Base-by-base conservation (phyloP, 176 grass and related monocot genomes). In the Oryza brachyantha region DNA sequence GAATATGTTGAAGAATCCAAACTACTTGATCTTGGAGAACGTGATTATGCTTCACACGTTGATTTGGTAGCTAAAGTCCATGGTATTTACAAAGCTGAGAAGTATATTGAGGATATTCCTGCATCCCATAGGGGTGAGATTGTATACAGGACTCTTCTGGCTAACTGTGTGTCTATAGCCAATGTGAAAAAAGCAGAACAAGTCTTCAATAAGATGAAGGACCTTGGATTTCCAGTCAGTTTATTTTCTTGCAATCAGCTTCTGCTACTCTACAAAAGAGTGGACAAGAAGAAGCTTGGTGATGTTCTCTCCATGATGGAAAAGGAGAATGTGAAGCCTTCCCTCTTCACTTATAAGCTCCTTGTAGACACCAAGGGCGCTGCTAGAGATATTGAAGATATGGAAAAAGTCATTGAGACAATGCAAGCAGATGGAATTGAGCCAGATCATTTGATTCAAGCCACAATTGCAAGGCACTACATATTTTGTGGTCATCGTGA, bases 281-380 rank as follows among this genome's bases (percentile, higher is more conserved):
- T 85, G 34, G 86, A 95, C 73, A 89, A 13, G 64, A 95, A 90
- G 69, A 95, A 92, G 81, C 89, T 95, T 13, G 17, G 84, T 50
- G 93, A 95, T 89, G 86, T 92, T 64, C 87, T 95, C 1, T 27
- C 38, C 29, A 84, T 87, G 84, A 95, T 95, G 93, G 89, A 92
- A 68, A 92, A 87, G 75, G 81, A 87, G 57, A 76, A 92, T 87
- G 31, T 92, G 61, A 95, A 90, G 63, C 89, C 89, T 63, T 73
- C 81, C 39, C 84, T 89, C 48, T 80, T 92, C 58, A 90, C 93
- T 73, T 95, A 90, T 80, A 95, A 87, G 70, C 84, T 95, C 25
- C 85, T 95, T 31, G 74, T 95, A 65, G 86, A 92, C 24, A 64
- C 24, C 25, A 95, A 92, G 73, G 93, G 93, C 0, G 0, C 8